phyloP scores from a whole-genome alignment of 148 eudicot genomes.

The Rhododendron mucronatum region DNA sequence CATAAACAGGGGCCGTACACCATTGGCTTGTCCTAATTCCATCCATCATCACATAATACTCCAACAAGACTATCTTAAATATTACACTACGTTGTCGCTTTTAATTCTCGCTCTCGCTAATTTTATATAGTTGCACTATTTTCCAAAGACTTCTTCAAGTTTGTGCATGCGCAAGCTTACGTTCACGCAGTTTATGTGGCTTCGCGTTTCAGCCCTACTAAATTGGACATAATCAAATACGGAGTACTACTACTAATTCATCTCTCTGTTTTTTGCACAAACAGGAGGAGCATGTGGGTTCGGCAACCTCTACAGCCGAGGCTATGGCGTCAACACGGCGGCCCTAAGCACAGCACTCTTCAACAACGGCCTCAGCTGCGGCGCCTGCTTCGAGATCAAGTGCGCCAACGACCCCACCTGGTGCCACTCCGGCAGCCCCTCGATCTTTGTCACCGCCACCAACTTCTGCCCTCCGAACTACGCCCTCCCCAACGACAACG shows the following conservation, averaged over 20 bases:
- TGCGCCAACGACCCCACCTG: constrained; percentile 52
- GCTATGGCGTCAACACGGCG: constrained; percentile 70
- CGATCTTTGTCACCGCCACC: constrained; percentile 59
- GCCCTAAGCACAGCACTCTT: constrained; percentile 67
- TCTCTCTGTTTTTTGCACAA: neutral
- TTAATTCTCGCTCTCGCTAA: neutral
- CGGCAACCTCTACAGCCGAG: constrained; percentile 62
- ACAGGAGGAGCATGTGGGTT: constrained; percentile 69
- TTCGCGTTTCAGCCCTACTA: neutral
- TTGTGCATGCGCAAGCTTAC: too few relatives aligned
- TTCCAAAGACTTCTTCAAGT: too few relatives aligned
- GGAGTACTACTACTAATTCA: neutral
- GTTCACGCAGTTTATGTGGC: too few relatives aligned
- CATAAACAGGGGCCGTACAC: neutral
- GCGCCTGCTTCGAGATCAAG: constrained; percentile 63
- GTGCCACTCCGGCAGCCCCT: constrained; percentile 75
- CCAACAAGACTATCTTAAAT: too few relatives aligned
- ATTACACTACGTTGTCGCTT: too few relatives aligned
- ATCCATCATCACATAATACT: neutral
- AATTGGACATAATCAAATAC: neutral
- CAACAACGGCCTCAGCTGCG: constrained; percentile 62
- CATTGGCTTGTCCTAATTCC: neutral
- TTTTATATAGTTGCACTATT: too few relatives aligned
- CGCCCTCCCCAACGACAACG: constrained; percentile 50
- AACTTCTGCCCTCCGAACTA: constrained; percentile 72